phyloP scores from a whole-genome alignment of 371 early-diverging fungal genomes.

The Basidiobolus meristosporus region DNA sequence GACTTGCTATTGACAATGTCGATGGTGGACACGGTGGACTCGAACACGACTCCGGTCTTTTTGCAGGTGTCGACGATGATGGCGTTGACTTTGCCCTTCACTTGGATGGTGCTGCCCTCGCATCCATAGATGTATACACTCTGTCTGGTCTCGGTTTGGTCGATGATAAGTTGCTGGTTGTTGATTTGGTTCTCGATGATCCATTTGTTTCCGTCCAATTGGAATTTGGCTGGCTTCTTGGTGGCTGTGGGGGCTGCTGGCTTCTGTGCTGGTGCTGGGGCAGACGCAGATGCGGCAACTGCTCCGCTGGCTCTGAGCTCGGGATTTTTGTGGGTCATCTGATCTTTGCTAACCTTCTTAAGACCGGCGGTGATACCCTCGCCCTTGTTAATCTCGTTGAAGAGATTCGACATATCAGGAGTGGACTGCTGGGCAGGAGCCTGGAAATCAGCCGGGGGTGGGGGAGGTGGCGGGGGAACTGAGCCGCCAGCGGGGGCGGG shows the following conservation, averaged over 20 bases:
- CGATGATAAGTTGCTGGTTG: conserved; percentile 48
- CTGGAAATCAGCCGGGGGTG: conserved; percentile 34
- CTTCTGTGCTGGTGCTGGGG: background rate
- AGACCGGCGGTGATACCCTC: conserved; percentile 56
- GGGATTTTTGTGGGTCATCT: conserved; percentile 97
- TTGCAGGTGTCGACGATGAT: conserved; percentile 70
- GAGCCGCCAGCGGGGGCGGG: conserved; percentile 29
- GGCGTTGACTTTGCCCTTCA: conserved; percentile 83
- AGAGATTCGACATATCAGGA: conserved; percentile 42
- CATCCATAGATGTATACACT: conserved; percentile 86
- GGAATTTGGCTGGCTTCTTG: conserved; percentile 61
- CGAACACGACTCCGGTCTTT: conserved; percentile 73
- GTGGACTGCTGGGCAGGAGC: conserved; percentile 2
- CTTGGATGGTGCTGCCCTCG: conserved; percentile 66
- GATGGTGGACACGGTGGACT: conserved; percentile 66
- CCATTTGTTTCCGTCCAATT: conserved; percentile 86
- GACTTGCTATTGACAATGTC: conserved; percentile 84
- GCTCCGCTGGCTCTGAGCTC: conserved; percentile 32
- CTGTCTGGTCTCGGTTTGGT: conserved; percentile 66
- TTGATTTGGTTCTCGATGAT: conserved; percentile 22
- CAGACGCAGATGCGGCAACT: conserved; percentile 18
- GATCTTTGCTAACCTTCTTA: conserved; percentile 80
- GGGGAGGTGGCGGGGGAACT: conserved; percentile 38
- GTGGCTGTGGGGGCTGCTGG: conserved; percentile 30
- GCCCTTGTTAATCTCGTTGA: conserved; percentile 78